A percentile compares a stretch with the other conserved stretches of the same genome.
phyloP scores from a whole-genome alignment of 2,329 filamentous ascomycete genomes.

The Trichoderma arundinaceum region DNA sequence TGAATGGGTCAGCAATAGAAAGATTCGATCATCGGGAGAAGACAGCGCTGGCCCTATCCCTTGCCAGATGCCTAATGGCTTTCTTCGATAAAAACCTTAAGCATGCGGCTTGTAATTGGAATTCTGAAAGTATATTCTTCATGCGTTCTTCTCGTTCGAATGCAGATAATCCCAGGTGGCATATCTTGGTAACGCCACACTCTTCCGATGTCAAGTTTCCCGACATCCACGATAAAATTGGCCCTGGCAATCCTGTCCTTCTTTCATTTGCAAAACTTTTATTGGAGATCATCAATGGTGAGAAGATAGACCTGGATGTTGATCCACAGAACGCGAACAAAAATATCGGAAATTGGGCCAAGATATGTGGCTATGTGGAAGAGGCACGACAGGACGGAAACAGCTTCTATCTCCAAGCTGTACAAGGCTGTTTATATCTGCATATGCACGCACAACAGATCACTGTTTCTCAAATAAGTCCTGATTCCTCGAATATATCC shows the following conservation, averaged over 20 bases:
- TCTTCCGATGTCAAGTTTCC: not conserved
- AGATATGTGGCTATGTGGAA: constrained; percentile 18
- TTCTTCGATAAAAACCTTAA: constrained; percentile 29
- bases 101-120: constrained; percentile 25
- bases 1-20: constrained; percentile 1
- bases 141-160: constrained; percentile 8
- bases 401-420: constrained; percentile 29
- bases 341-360: constrained; percentile 22
- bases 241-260: constrained; percentile 25
- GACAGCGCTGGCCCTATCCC: constrained; percentile 16
- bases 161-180: constrained; percentile 2
- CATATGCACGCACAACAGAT: constrained; percentile 1
- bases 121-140: constrained; percentile 20
- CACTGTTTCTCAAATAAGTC: not conserved
- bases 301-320: constrained; percentile 18
- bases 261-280: constrained; percentile 29
- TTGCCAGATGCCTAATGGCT: constrained; percentile 25
- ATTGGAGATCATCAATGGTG: constrained; percentile 25
- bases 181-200: constrained; percentile 3
- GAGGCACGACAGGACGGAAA: constrained; percentile 24
- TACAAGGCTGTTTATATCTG: constrained; percentile 24
- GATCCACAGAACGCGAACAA: constrained; percentile 2
- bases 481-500: not conserved
- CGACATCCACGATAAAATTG: not conserved
- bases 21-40: constrained; percentile 28